phyloP scores from a whole-genome alignment of 2,329 filamentous ascomycete genomes.

The Fonsecaea nubica region DNA sequence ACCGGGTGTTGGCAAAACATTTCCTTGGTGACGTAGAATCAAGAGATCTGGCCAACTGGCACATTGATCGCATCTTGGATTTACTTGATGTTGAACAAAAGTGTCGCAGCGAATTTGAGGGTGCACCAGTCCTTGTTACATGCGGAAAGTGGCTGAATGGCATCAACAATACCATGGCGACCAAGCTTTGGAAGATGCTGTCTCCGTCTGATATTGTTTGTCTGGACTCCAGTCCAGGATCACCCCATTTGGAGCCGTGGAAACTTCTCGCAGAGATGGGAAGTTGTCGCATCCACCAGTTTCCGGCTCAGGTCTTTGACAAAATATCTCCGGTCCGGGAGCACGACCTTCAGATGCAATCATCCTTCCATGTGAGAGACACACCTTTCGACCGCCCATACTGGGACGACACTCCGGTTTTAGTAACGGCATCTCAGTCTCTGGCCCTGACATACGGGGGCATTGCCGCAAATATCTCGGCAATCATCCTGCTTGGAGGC shows the following conservation, averaged over 20 bases:
- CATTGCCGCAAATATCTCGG: conserved; percentile 55
- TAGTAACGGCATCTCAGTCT: conserved; percentile 41
- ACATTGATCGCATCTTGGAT: conserved; percentile 59
- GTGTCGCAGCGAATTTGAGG: conserved; percentile 49
- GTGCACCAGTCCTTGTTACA: conserved; percentile 63
- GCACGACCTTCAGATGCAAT: conserved; percentile 65
- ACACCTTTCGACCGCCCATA: conserved; percentile 44
- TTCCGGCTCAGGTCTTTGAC: conserved; percentile 54
- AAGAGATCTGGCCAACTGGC: conserved; percentile 65
- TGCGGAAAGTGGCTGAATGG: conserved; percentile 63
- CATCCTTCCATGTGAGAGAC: conserved; percentile 62
- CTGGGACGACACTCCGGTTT: conserved; percentile 58
- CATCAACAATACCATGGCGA: conserved; percentile 57
- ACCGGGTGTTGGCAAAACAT: conserved; percentile 57
- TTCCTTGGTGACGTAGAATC: conserved; percentile 60
- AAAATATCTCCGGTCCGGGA: conserved; percentile 58
- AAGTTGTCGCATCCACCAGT: conserved; percentile 50
- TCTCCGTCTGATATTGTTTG: conserved; percentile 61
- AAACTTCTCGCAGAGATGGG: conserved; percentile 48
- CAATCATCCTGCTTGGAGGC: conserved; percentile 59
- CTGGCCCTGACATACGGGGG: conserved; percentile 51
- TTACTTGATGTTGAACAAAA: conserved; percentile 58
- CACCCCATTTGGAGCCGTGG: conserved; percentile 52
- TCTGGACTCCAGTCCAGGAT: conserved; percentile 57
- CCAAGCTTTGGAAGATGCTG: conserved; percentile 54